A percentile compares a stretch with the other conserved stretches of the same genome.
phyloP scores from a whole-genome alignment of 1,139 yeast genomes.

The Hyphopichia pseudoburtonii region DNA sequence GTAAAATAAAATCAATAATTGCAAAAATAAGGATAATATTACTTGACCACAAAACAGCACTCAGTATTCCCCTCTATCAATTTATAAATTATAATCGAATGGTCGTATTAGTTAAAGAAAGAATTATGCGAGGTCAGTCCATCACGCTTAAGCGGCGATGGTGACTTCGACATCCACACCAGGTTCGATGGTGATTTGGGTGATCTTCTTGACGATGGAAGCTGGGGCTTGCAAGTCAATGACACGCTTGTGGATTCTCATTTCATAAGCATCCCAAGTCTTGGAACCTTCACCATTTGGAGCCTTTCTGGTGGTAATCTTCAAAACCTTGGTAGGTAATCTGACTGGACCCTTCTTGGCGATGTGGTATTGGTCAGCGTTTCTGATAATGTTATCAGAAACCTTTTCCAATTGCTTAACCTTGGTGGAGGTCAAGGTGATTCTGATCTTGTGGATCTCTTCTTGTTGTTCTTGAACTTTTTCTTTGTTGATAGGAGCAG shows the following conservation, averaged over 20 bases:
- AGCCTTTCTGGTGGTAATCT: constrained; percentile 99
- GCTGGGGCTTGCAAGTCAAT: constrained; percentile 98
- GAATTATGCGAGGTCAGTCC: not conserved
- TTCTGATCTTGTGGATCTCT: constrained; percentile 96
- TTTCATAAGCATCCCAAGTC: constrained; percentile 99
- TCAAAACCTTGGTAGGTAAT: constrained; percentile 98
- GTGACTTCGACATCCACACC: constrained; percentile 45
- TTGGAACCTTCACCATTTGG: constrained; percentile 99
- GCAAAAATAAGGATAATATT: not conserved
- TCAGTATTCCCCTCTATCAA: too few species aligned
- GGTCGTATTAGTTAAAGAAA: not conserved
- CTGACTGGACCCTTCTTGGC: constrained; percentile 98
- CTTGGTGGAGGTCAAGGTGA: constrained; percentile 98
- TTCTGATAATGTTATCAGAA: constrained; percentile 83
- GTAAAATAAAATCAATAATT: constrained; percentile 1
- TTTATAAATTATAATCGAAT: not conserved
- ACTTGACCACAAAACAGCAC: too few species aligned
- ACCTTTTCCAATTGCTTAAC: constrained; percentile 96
- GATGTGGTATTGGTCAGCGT: constrained; percentile 80
- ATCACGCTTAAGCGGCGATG: constrained; percentile 33
- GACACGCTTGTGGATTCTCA: constrained; percentile 99
- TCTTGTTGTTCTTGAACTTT: constrained; percentile 74
- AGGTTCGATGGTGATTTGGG: constrained; percentile 83
- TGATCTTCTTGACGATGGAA: constrained; percentile 89
- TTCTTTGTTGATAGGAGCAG: constrained; percentile 81